A percentile compares a stretch with the other conserved stretches of the same genome.
phyloP scores from a whole-genome alignment of 2,329 filamentous ascomycete species.

The Paraphoma sp. region DNA sequence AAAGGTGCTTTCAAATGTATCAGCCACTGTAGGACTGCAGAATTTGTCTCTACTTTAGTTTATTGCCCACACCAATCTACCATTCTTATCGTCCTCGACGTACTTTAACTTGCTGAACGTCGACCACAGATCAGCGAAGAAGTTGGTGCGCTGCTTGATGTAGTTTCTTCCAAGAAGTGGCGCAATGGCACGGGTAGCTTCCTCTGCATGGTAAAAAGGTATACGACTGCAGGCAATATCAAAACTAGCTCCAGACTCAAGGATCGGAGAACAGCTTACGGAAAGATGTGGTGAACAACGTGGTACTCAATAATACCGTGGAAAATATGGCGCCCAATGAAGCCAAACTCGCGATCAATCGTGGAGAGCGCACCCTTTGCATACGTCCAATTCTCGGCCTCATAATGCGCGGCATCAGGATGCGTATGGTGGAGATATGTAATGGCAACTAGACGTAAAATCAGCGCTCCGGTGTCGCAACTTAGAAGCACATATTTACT shows the following conservation, averaged over 20 bases:
- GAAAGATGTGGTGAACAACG: slow-evolving; percentile 69
- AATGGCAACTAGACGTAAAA: slow-evolving; percentile 65
- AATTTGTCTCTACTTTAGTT: too few species aligned
- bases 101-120: slow-evolving; percentile 31
- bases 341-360: slow-evolving; percentile 70
- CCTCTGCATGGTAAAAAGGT: slow-evolving; percentile 36
- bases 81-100: too few species aligned
- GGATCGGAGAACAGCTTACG: slow-evolving; percentile 36
- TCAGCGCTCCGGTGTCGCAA: slow-evolving; percentile 1
- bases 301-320: slow-evolving; percentile 71
- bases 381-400: slow-evolving; percentile 66
- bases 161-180: slow-evolving; percentile 32
- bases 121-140: slow-evolving; percentile 28
- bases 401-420: slow-evolving; percentile 63
- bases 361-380: slow-evolving; percentile 68
- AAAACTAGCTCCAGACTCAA: not conserved
- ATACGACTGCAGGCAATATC: slow-evolving; percentile 21
- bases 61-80: too few species aligned
- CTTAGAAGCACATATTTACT: slow-evolving; percentile 11
- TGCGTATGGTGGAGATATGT: slow-evolving; percentile 79
- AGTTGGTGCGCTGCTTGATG: slow-evolving; percentile 27
- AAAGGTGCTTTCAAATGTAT: too few species aligned
- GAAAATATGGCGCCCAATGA: slow-evolving; percentile 69
- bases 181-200: slow-evolving; percentile 31
- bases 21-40: too few species aligned